These are phyloP conservation scores for Zizania latifolia DNA, from an alignment of 176 grass and related monocot species.

Conservation along the genomic window DNA sequence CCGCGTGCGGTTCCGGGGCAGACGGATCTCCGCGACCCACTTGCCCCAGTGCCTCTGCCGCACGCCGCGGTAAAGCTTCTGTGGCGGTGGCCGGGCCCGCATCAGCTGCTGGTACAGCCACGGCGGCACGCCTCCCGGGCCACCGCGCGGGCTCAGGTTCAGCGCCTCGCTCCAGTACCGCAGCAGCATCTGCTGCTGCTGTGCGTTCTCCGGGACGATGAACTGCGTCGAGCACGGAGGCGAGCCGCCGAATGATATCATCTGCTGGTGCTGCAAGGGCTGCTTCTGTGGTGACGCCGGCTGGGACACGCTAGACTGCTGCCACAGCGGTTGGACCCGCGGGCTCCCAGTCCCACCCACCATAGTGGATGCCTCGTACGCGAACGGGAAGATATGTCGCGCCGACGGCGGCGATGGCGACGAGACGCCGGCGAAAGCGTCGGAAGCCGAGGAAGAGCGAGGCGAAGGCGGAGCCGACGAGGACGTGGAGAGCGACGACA, in stretches of 20 bases:
- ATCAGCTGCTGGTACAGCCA: slow-evolving; percentile 48
- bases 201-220: slow-evolving; percentile 24
- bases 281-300: neutral
- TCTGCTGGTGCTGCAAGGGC: slow-evolving; percentile 44
- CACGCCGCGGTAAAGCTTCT: slow-evolving; percentile 90
- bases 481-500: slow-evolving; percentile 29
- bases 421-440: neutral
- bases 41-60: slow-evolving; percentile 94
- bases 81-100: slow-evolving; percentile 28
- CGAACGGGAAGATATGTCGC: slow-evolving; percentile 58
- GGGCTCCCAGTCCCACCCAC: neutral
- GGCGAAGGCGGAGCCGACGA: slow-evolving; percentile 43
- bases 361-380: slow-evolving; percentile 32
- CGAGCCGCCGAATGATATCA: slow-evolving; percentile 69
- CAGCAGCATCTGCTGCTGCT: slow-evolving; percentile 47
- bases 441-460: slow-evolving; percentile 21
- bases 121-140: slow-evolving; percentile 30
- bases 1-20: slow-evolving; percentile 71
- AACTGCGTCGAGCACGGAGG: slow-evolving; percentile 32
- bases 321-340: neutral
- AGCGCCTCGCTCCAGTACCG: slow-evolving; percentile 74
- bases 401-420: slow-evolving; percentile 21
- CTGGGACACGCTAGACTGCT: slow-evolving; percentile 13
- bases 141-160: slow-evolving; percentile 76
- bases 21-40: slow-evolving; percentile 96